phyloP scores from a whole-genome alignment of 495 filamentous ascomycete genomes.

The Usnea hakonensis region DNA sequence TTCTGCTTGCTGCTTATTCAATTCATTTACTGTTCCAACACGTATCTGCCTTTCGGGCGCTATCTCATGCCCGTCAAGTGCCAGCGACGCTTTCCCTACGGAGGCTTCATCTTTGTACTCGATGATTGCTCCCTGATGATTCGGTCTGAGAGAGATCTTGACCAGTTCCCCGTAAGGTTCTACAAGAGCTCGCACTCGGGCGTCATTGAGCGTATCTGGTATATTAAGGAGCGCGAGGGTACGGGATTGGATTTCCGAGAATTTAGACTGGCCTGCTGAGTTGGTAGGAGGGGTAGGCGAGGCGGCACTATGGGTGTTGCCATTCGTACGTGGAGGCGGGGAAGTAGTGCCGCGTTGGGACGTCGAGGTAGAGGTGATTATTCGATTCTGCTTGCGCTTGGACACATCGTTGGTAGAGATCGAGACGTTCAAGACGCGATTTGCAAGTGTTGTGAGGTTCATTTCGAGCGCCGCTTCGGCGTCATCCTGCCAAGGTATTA shows the following conservation, averaged over 20 bases:
- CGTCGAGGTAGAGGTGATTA: slow-evolving; percentile 24
- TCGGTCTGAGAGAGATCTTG: slow-evolving; percentile 54
- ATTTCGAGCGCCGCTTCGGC: slow-evolving; percentile 62
- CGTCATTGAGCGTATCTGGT: slow-evolving; percentile 59
- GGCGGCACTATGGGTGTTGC: slow-evolving; percentile 23
- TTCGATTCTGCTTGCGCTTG: slow-evolving; percentile 42
- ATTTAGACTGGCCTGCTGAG: slow-evolving; percentile 2
- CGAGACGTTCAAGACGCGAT: slow-evolving; percentile 62
- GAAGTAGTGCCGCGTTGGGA: slow-evolving; percentile 32
- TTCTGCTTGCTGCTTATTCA: slow-evolving; percentile 56
- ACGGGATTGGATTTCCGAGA: slow-evolving; percentile 35
- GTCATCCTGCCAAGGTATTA: slow-evolving; percentile 41
- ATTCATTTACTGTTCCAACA: slow-evolving; percentile 59
- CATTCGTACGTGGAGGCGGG: slow-evolving; percentile 26
- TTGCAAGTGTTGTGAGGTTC: slow-evolving; percentile 61
- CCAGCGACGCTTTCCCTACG: slow-evolving; percentile 67
- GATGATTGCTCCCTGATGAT: slow-evolving; percentile 79
- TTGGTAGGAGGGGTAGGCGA: slow-evolving; percentile 16
- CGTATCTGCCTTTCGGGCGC: slow-evolving; percentile 54
- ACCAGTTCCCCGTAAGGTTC: slow-evolving; percentile 50
- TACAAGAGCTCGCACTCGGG: slow-evolving; percentile 51
- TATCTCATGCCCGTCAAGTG: slow-evolving; percentile 65
- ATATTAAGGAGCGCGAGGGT: slow-evolving; percentile 53
- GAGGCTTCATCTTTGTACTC: slow-evolving; percentile 65
- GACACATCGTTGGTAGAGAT: slow-evolving; percentile 41